These are phyloP conservation scores for Triglochin maritima DNA, from an alignment of 106 monocot species.

Conservation along the genomic window DNA sequence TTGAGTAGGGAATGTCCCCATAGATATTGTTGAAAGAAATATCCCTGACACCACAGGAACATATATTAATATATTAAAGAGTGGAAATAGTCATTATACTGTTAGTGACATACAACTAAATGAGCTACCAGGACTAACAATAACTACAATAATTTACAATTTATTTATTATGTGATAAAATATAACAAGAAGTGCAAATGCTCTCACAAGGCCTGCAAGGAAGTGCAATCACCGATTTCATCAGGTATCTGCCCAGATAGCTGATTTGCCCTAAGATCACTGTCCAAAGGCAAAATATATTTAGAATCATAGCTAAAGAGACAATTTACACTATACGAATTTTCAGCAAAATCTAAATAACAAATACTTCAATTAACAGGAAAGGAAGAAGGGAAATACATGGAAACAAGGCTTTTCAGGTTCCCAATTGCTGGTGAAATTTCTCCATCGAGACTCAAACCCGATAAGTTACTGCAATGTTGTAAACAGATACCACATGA, in stretches of 20 bases:
- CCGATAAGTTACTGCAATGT: conserved; percentile 62
- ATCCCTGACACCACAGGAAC: conserved; percentile 34
- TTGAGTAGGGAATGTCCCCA: conserved; percentile 87
- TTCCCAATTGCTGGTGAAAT: conserved; percentile 76
- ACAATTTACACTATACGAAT: too few relatives aligned
- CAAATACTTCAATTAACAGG: neutral
- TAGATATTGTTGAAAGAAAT: conserved; percentile 71
- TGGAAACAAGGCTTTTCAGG: conserved; percentile 44
- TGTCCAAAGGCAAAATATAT: conserved; percentile 16
- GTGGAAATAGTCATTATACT: too few relatives aligned
- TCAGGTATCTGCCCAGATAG: conserved; percentile 86
- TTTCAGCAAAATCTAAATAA: too few relatives aligned
- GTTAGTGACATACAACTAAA: too few relatives aligned
- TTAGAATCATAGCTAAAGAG: neutral
- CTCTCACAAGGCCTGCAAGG: conserved; percentile 53
- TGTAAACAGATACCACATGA: neutral
- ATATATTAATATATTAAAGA: neutral
- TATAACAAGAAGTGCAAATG: too few relatives aligned
- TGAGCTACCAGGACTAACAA: too few relatives aligned
- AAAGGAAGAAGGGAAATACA: conserved; percentile 27
- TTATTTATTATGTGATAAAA: too few relatives aligned
- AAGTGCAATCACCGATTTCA: conserved; percentile 90
- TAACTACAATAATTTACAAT: too few relatives aligned
- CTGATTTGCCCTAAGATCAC: conserved; percentile 60
- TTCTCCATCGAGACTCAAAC: conserved; percentile 76